Percentiles rank a stretch among this genome's conserved stretches.
Conservation (phyloP, 139 green algal species). For the Chlorella ohadii region DNA sequence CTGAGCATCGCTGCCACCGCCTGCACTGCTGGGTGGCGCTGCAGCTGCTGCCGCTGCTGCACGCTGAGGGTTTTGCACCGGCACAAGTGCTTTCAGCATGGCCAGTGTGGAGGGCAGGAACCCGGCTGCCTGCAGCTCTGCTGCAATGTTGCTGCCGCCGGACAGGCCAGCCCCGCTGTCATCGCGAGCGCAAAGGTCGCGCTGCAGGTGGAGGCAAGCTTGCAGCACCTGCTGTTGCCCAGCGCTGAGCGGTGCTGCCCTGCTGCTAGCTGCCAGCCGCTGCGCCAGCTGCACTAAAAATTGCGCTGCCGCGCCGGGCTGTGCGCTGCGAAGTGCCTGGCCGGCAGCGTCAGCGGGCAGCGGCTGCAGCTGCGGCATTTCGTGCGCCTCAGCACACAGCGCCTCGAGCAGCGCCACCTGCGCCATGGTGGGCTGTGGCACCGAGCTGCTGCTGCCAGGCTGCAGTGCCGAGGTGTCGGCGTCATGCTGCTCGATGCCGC, state of each 20-base stretch:
- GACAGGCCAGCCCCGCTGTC: conserved; percentile 31
- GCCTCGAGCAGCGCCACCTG: conserved; percentile 26
- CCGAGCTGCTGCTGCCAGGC: background rate
- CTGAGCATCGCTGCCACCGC: conserved; percentile 23
- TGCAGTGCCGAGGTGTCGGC: too few relatives aligned
- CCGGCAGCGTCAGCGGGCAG: background rate
- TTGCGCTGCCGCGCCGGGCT: background rate
- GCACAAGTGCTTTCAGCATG: conserved; percentile 48
- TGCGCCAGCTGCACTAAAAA: conserved; percentile 10
- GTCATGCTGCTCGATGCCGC: background rate
- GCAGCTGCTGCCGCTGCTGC: background rate
- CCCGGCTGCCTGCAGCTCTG: conserved; percentile 13
- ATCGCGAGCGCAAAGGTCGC: conserved; percentile 34
- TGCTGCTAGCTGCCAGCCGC: conserved; percentile 4
- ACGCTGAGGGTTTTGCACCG: background rate
- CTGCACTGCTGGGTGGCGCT: conserved; percentile 7
- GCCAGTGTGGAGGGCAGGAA: conserved; percentile 32
- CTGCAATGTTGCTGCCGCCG: conserved; percentile 10
- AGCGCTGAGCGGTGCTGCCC: background rate
- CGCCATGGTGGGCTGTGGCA: conserved; percentile 3
- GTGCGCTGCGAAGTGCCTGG: too few relatives aligned
- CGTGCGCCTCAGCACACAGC: conserved; percentile 31
- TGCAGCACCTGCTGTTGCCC: conserved; percentile 43
- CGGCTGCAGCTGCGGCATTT: background rate
- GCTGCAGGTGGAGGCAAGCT: conserved; percentile 41